Base-by-base conservation (phyloP, 371 early-diverging fungal genomes). In the Polyrhizophydium stewartii region DNA sequence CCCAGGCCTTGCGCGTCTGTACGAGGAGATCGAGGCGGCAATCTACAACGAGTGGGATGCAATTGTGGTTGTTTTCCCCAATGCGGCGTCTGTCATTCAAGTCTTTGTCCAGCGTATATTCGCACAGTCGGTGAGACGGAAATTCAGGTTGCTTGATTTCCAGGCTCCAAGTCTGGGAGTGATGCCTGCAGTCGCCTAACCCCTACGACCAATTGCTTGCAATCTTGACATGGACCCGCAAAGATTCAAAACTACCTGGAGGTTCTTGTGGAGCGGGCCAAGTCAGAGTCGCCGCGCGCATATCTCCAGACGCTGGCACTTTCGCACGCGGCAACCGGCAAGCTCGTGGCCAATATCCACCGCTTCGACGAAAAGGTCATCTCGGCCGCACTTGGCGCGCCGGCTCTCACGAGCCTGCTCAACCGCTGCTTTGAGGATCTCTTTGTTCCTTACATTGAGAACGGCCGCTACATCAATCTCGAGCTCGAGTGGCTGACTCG, bases 351-450 rank as follows among this genome's bases (percentile, higher is more conserved):
- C 22, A 88, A 88, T 60, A 66, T 97, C 37, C 86, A 88, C 49
- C 76, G 78, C 16, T 83, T 86, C 67, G 86, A 86, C 63, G 81
- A 74, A 41, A 64, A 60, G 2, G 46, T 65, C 17, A 75, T 56
- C 62, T 60, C 68, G 7, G 27, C 55, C 16, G 46, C 61, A 27
- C 50, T 55, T n/a, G 66, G 68, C 12, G 40, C 59, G 28, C 55
- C 47, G 21, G 60, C 65, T 0, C 56, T 74, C 28, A 53, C 67
- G 1, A 49, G 52, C 13, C 59, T 69, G 9, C 61, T 95, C 50
- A 90, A 94, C 60, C 87, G 95, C 40, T 93, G 91, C 64, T 85
- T 92, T 77, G 92, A 91, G 57, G 97, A 97, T 67, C 79, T 97
- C 50, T 97, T 94, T 77, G 91, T 94, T 10, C 92, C 95, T 31